Conservation (phyloP, 2,329 filamentous ascomycete species). For the Fusarium nanum region DNA sequence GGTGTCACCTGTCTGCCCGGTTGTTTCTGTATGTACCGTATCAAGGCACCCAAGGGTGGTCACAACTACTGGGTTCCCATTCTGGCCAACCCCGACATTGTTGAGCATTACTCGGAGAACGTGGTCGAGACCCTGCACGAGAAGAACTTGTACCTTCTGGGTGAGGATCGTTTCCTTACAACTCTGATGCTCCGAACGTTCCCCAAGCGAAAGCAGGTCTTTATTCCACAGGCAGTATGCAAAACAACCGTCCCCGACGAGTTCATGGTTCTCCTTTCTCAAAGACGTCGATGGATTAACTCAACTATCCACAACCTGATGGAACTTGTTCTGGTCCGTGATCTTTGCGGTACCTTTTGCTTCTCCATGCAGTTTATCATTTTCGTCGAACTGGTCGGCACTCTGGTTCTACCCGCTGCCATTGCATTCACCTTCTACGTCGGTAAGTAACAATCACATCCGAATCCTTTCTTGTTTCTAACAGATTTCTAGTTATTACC, state of each 20-base stretch:
- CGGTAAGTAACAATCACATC: constrained; percentile 67
- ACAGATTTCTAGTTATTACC: constrained; percentile 72
- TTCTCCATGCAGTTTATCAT: constrained; percentile 99
- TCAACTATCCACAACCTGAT: constrained; percentile 98
- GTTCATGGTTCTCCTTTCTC: constrained; percentile 92
- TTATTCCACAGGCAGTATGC: constrained; percentile 97
- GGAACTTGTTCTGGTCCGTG: constrained; percentile 93
- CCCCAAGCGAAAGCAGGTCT: constrained; percentile 98
- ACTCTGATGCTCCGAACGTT: constrained; percentile 99
- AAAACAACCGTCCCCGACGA: constrained; percentile 96
- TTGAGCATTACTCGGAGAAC: constrained; percentile 99
- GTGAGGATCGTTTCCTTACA: constrained; percentile 94
- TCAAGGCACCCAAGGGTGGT: constrained; percentile 97
- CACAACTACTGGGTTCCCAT: constrained; percentile 99
- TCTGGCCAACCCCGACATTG: constrained; percentile 96
- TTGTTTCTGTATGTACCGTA: constrained; percentile 99
- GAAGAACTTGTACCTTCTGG: constrained; percentile 92
- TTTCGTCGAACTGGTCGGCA: constrained; percentile 94
- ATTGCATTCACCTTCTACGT: constrained; percentile 98
- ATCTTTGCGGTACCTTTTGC: constrained; percentile 98
- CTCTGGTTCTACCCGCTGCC: constrained; percentile 92
- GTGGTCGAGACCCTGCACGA: constrained; percentile 98
- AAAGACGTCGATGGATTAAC: constrained; percentile 98
- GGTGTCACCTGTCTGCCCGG: constrained; percentile 98
- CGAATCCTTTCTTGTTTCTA: constrained; percentile 7